Percentiles rank a stretch among this genome's conserved stretches.
phyloP scores from a whole-genome alignment of 163 green algal genomes.

The Volvox carteri region DNA sequence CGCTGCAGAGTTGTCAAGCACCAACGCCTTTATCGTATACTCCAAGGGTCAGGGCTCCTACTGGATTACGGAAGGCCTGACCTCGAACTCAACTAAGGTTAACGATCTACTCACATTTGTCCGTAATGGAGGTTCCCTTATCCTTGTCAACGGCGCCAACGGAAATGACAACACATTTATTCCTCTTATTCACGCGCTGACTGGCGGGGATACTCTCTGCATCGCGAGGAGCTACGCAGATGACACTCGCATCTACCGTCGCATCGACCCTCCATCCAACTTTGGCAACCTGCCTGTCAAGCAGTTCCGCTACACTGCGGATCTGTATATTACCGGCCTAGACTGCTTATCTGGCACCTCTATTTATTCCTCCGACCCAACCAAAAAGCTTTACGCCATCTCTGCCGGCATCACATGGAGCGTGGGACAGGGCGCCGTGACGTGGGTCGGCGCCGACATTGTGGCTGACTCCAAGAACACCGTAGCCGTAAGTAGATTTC shows the following conservation, averaged over 20 bases:
- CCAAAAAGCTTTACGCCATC: neutral
- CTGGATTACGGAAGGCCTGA: neutral
- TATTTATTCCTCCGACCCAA: neutral
- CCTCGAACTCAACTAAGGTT: neutral
- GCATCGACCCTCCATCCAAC: neutral
- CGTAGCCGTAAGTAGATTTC: neutral
- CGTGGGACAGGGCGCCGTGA: neutral
- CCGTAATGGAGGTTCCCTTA: neutral
- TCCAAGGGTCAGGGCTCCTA: neutral
- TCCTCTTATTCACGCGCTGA: neutral
- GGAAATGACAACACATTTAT: slow-evolving; percentile 7
- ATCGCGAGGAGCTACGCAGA: neutral
- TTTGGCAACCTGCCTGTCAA: neutral
- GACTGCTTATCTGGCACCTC: neutral
- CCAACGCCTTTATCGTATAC: slow-evolving; percentile 14
- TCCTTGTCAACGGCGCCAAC: slow-evolving; percentile 23
- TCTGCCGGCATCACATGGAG: neutral
- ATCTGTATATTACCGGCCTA: neutral
- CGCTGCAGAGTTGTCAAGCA: neutral
- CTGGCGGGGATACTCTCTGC: neutral
- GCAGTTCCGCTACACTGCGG: neutral
- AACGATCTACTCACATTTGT: neutral
- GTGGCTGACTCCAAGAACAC: neutral
- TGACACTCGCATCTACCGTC: neutral
- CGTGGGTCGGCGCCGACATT: neutral